Evolutionary conservation across 2,329 filamentous ascomycete genomes (phyloP).

Genomic region (Cordyceps militaris): DNA sequence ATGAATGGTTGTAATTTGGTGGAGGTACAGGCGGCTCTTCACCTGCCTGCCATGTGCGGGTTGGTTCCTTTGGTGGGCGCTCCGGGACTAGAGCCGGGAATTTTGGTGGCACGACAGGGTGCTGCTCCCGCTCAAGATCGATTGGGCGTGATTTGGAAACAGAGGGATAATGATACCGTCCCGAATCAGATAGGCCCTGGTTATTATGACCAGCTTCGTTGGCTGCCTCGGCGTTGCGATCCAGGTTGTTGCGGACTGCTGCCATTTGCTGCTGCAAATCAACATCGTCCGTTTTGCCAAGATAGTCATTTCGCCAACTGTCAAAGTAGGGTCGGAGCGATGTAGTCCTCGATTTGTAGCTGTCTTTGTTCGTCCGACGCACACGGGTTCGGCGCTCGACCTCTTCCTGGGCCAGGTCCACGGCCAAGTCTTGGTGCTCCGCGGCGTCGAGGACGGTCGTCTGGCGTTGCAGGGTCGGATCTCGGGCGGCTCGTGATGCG

Average conservation of each 20-base stretch:
- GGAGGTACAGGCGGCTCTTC: constrained; percentile 9
- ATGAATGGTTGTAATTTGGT: constrained; percentile 10
- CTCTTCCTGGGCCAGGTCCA: constrained; percentile 68
- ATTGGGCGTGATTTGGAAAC: constrained; percentile 46
- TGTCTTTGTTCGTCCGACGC: constrained; percentile 38
- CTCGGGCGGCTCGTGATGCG: constrained; percentile 48
- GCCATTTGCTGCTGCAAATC: constrained; percentile 47
- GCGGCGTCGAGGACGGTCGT: constrained; percentile 59
- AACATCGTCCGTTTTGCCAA: constrained; percentile 30
- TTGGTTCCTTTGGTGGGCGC: constrained; percentile 26
- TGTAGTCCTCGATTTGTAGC: not conserved
- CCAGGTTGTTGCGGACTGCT: constrained; percentile 40
- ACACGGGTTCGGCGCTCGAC: constrained; percentile 59
- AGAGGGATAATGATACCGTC: constrained; percentile 49
- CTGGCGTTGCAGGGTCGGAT: constrained; percentile 53
- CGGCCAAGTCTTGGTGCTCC: constrained; percentile 67
- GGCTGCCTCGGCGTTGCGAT: constrained; percentile 26
- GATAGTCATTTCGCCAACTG: not conserved
- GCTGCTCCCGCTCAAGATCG: constrained; percentile 30
- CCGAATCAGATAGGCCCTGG: constrained; percentile 20
- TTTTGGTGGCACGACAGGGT: constrained; percentile 20
- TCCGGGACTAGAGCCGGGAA: constrained; percentile 19
- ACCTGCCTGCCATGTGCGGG: not conserved
- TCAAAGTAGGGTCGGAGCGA: constrained; percentile 8
- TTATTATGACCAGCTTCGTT: constrained; percentile 14